phyloP scores from a whole-genome alignment of 2,329 filamentous ascomycete genomes.

The Aspergillus novofumigatus region DNA sequence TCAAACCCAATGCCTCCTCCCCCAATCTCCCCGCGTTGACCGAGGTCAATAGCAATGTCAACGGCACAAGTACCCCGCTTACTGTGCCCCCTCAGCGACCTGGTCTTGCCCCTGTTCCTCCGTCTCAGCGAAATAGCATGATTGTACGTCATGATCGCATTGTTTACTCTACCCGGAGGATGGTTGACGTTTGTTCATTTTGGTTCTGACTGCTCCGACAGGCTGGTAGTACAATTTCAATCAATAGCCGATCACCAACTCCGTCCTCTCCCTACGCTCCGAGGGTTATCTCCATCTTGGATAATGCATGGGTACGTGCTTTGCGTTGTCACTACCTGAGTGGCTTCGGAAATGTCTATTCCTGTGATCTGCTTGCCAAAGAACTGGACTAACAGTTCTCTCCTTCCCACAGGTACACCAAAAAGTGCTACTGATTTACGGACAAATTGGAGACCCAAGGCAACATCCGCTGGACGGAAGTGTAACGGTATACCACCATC shows the following conservation, averaged over 20 bases:
- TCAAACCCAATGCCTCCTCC: constrained; percentile 62
- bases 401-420: constrained; percentile 69
- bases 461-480: constrained; percentile 70
- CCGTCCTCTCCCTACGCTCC: constrained; percentile 77
- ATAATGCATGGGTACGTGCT: constrained; percentile 77
- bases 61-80: constrained; percentile 22
- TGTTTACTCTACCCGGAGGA: not conserved
- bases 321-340: not conserved
- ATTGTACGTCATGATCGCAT: constrained; percentile 30
- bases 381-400: constrained; percentile 6
- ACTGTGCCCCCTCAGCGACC: constrained; percentile 47
- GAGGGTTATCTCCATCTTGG: constrained; percentile 70
- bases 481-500: constrained; percentile 72
- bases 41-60: constrained; percentile 49
- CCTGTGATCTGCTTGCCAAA: not conserved
- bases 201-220: constrained; percentile 15
- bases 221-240: constrained; percentile 32
- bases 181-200: not conserved
- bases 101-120: constrained; percentile 32
- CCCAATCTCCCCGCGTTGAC: constrained; percentile 52
- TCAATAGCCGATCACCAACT: constrained; percentile 48
- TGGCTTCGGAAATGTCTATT: not conserved
- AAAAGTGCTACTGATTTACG: constrained; percentile 78
- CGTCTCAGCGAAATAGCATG: constrained; percentile 41
- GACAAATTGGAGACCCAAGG: constrained; percentile 70